A percentile compares a stretch with the other conserved stretches of the same genome.
Conservation (phyloP, 345 rosid genomes). For the Salix dunnii region DNA sequence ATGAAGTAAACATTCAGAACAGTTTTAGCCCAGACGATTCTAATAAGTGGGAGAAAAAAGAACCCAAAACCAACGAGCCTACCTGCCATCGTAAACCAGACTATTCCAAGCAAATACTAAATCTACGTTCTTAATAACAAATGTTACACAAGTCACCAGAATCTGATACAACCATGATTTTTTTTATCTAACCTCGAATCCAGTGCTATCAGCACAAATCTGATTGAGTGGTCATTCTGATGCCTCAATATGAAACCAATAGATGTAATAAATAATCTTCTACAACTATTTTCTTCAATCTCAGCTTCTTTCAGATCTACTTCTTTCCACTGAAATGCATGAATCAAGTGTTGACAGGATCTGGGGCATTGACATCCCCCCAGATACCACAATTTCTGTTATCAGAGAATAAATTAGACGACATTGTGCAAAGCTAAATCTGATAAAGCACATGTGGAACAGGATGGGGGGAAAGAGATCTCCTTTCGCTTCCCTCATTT, state of each 20-base stretch:
- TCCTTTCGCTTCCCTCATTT: not conserved
- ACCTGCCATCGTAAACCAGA: constrained; percentile 8
- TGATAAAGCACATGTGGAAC: not conserved
- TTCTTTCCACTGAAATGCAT: constrained; percentile 51
- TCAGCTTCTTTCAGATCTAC: constrained; percentile 55
- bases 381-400: constrained; percentile 95
- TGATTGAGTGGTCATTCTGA: constrained; percentile 3
- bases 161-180: constrained; percentile 7
- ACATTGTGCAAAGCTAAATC: not conserved
- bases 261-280: constrained; percentile 14
- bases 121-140: constrained; percentile 32
- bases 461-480: not conserved
- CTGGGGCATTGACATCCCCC: constrained; percentile 99
- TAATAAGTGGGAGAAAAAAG: constrained; percentile 4
- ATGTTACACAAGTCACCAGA: constrained; percentile 28
- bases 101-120: constrained; percentile 24
- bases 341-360: constrained; percentile 64
- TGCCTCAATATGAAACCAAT: constrained; percentile 11
- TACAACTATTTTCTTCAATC: constrained; percentile 35
- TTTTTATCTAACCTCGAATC: constrained; percentile 8
- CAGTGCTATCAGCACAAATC: constrained; percentile 6
- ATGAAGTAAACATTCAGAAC: not conserved
- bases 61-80: constrained; percentile 12
- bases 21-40: not conserved
- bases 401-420: constrained; percentile 14